These are phyloP conservation scores for Saposhnikovia divaricata DNA, from an alignment of 129 eudicot genomes.

Conservation along the genomic window DNA sequence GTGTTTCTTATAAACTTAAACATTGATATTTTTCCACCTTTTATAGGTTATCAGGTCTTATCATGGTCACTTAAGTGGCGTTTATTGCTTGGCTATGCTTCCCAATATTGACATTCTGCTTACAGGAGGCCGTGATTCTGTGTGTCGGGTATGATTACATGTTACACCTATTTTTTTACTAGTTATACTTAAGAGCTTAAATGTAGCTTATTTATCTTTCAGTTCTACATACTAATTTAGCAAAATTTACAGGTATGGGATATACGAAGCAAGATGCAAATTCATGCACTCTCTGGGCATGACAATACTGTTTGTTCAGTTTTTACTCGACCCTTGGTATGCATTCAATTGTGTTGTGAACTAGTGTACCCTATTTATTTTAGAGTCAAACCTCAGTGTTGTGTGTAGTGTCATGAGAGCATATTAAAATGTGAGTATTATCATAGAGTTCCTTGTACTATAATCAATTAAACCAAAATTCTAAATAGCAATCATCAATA, in stretches of 20 bases:
- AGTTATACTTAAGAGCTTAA: not conserved
- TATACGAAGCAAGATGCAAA: slow-evolving; percentile 89
- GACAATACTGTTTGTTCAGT: slow-evolving; percentile 97
- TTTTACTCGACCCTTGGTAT: slow-evolving; percentile 84
- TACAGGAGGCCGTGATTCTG: slow-evolving; percentile 99
- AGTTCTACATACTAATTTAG: slow-evolving; percentile 1
- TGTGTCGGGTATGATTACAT: slow-evolving; percentile 72
- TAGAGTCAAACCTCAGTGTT: not conserved
- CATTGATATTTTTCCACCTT: slow-evolving; percentile 6
- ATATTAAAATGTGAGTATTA: not conserved
- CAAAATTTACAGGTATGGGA: slow-evolving; percentile 77
- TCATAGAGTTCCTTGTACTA: not conserved
- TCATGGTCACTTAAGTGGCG: slow-evolving; percentile 99
- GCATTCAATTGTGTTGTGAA: slow-evolving; percentile 4
- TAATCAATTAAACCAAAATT: not conserved
- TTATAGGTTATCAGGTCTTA: slow-evolving; percentile 91
- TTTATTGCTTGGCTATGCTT: slow-evolving; percentile 86
- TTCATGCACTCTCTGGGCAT: slow-evolving; percentile 84
- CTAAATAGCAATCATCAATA: not conserved
- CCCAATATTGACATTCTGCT: slow-evolving; percentile 89
- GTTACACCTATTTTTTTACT: not conserved
- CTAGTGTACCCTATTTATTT: not conserved
- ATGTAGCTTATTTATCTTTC: not conserved
- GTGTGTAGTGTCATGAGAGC: not conserved
- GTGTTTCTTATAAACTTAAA: not conserved